Evolutionary conservation across 2,329 filamentous ascomycete genomes (phyloP), one percentile per base, ranked within the genome.

Genomic region (Sporothrix schenckii): DNA sequence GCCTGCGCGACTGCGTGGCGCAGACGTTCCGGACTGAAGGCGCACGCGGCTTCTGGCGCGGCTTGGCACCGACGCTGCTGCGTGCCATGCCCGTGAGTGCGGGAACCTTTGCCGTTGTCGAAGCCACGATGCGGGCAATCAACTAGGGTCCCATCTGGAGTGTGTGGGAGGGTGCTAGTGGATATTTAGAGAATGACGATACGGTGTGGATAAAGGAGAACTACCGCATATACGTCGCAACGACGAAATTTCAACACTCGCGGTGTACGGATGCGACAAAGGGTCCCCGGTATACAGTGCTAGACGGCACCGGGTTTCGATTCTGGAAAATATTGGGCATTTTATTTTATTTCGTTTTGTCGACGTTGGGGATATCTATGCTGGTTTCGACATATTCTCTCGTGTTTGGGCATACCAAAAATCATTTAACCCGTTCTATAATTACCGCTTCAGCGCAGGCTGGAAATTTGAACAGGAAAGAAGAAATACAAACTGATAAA

Each of bases 81-180:
- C 92, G 95, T 79, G 95, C 95, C 66, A 97, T 98, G 94, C 95
- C 95, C 10, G 95, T 99, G 63, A 95, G 92, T 80, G 95, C 94
- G 1, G 94, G 94, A n/a, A 99, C 95, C 1, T 99, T 99, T 85
- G 93, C 92, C 41, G 93, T 95, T 75, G 88, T 89, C 13, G 88
- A 90, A 81, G 83, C 88, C 80, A 89, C 87, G 24, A 88, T 88
- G 86, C 82, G 88, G 73, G 86, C 87, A 21, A 85, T 90, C 72
- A 86, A 83, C 73, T 83, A 71, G 65, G 41, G 7, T 60, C 30
- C 41, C 30, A 47, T 14, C 41, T 16, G 4, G 13, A n/a, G 21
- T 24, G 52, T 9, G 56, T 14, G 21, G 16, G 7, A 16, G 9
- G 19, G 5, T 39, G 27, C 2, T 5, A 50, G 24, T 5, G 19